These are phyloP conservation scores for Phytophthora crassamura DNA, from an alignment of 352 stramenopile species.

Conservation along the genomic window DNA sequence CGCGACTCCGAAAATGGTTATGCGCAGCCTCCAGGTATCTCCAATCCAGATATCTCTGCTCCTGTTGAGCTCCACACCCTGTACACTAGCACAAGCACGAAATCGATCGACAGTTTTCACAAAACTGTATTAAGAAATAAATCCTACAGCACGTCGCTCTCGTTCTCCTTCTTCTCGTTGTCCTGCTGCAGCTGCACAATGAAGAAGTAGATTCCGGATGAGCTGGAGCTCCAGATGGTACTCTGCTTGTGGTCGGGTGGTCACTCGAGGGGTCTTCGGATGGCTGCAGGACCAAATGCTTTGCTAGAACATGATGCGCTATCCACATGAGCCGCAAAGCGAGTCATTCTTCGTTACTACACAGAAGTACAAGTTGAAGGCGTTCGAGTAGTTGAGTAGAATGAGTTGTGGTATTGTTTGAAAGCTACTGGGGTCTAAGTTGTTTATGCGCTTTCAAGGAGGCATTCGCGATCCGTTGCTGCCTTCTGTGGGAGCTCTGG, in stretches of 20 bases:
- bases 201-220: conserved; percentile 50
- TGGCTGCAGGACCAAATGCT: conserved; percentile 7
- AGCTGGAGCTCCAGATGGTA: conserved; percentile 12
- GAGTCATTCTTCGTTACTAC: not conserved
- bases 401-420: too few relatives aligned
- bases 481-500: conserved; percentile 25
- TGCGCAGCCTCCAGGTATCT: conserved; percentile 16
- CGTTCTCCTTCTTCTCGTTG: conserved; percentile 17
- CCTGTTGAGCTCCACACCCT: conserved; percentile 16
- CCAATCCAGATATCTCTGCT: conserved; percentile 28
- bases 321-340: conserved; percentile 8
- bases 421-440: not conserved
- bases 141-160: conserved; percentile 12
- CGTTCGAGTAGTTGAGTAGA: too few relatives aligned
- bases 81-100: conserved; percentile 2
- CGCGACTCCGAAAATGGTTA: conserved; percentile 19
- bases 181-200: conserved; percentile 60
- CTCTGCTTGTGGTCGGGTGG: too few relatives aligned
- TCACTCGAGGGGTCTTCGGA: not conserved
- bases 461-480: conserved; percentile 2
- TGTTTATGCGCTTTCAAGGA: conserved; percentile 19
- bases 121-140: conserved; percentile 9
- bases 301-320: conserved; percentile 14
- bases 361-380: too few relatives aligned
- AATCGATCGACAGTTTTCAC: not conserved